Evolutionary conservation across 2,329 filamentous ascomycete species (phyloP), one percentile per base, ranked within the genome.

Genomic region (Venturia asperata): DNA sequence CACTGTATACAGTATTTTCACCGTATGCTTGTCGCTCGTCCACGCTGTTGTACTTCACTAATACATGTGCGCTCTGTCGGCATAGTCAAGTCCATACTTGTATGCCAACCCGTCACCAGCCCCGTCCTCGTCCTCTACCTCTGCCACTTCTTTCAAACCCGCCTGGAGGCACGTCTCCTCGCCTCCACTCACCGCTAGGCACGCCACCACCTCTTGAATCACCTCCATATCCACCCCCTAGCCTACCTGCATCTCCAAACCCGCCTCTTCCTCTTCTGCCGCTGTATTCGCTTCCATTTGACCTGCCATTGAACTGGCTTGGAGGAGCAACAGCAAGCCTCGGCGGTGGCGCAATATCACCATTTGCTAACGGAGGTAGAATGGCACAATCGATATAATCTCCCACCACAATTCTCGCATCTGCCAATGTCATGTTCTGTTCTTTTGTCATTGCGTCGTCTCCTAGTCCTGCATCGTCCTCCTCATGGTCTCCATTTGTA

Each of bases 351-450:
- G 87, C 87, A 47, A 95, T 86, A 41, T 84, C 84, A 0, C 92
- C 92, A 73, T 93, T 88, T 41, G 84, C 79, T 34, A 89, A 78
- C 0, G 91, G 90, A 52, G 90, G 87, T 65, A 93, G 79, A 67
- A 96, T 87, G 5, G 91, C 90, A 74, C 90, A 93, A 66, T 88
- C 88, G 49, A 97, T 82, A 72, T 89, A 96, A 75, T 97, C 93
- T 0, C 93, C 93, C 68, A 94, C 88, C 13, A 96, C 88, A 71
- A 96, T 96, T 27, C 88, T 84, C 42, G 85, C 86, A 64, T 95
- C 90, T 45, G 81, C 81, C 41, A 97, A 77, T 10, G 90, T 92
- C 37, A 90, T 87, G 6, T 83, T 83, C 42, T 81, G 81, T 41
- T 66, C 65, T 6, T 19, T 47, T 9, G 60, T 45, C 17, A 56